Conservation (phyloP, 2,329 filamentous ascomycete species). For the Ilyonectria sp. region DNA sequence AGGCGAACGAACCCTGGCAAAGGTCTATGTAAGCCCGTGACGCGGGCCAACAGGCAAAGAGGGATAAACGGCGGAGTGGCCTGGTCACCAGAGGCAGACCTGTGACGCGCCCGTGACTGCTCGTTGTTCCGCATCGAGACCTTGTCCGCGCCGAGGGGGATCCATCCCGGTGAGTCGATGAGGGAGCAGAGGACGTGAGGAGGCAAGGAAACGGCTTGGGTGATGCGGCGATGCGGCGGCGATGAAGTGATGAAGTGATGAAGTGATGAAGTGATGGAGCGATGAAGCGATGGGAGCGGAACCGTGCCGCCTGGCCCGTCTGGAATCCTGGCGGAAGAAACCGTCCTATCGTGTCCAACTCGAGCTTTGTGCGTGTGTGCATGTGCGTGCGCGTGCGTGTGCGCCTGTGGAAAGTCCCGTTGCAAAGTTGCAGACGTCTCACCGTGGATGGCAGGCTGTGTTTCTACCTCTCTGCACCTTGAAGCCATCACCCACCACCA, state of each 20-base stretch:
- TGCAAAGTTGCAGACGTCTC: neutral
- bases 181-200: slow-evolving; percentile 1
- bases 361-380: neutral
- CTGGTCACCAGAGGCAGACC: slow-evolving; percentile 1
- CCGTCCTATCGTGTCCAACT: neutral
- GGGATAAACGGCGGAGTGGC: neutral
- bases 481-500: neutral
- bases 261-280: neutral
- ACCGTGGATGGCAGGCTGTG: neutral
- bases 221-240: too few species aligned
- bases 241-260: too few species aligned
- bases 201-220: neutral
- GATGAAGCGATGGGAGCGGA: slow-evolving; percentile 4
- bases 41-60: neutral
- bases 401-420: neutral
- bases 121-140: slow-evolving; percentile 29
- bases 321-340: neutral
- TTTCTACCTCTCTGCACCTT: neutral
- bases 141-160: slow-evolving; percentile 14
- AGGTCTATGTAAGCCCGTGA: slow-evolving; percentile 8
- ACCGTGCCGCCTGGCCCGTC: slow-evolving; percentile 6
- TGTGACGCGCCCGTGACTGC: slow-evolving; percentile 16
- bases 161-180: slow-evolving; percentile 26
- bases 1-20: slow-evolving; percentile 9
- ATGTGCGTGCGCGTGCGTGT: neutral